These are phyloP conservation scores for Globisporangium radiosum DNA, from an alignment of 352 stramenopile species.

Conservation along the genomic window DNA sequence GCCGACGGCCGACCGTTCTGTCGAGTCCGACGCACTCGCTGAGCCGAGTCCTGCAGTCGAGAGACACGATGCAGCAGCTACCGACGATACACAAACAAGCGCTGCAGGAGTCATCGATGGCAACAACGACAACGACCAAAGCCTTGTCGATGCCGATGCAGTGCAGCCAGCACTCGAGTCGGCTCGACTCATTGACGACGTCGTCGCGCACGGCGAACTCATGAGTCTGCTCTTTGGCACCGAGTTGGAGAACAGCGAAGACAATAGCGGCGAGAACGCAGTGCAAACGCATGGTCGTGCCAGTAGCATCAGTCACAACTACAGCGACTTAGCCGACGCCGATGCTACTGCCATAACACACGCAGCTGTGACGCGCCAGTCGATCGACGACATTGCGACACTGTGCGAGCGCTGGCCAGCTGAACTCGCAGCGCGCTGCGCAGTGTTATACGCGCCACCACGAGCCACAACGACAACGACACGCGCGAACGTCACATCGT, in stretches of 20 bases:
- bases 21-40: not conserved
- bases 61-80: constrained; percentile 2
- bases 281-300: not conserved
- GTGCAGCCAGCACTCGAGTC: constrained; percentile 9
- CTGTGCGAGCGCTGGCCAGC: constrained; percentile 42
- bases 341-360: constrained; percentile 1
- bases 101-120: not conserved
- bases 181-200: constrained; percentile 12
- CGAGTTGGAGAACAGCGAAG: not conserved
- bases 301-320: no score
- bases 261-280: not conserved
- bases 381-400: constrained; percentile 7
- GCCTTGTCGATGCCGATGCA: no score
- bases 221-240: constrained; percentile 21
- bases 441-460: constrained; percentile 7
- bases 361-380: not conserved
- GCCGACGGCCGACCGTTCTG: not conserved
- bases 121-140: no score
- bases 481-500: no score
- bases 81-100: not conserved
- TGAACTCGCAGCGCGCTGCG: constrained; percentile 35
- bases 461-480: not conserved
- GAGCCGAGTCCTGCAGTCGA: not conserved
- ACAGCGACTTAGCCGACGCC: not conserved
- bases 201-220: constrained; percentile 17